phyloP scores from a whole-genome alignment of 176 grass and related monocot species.

The Chrysopogon serrulatus region DNA sequence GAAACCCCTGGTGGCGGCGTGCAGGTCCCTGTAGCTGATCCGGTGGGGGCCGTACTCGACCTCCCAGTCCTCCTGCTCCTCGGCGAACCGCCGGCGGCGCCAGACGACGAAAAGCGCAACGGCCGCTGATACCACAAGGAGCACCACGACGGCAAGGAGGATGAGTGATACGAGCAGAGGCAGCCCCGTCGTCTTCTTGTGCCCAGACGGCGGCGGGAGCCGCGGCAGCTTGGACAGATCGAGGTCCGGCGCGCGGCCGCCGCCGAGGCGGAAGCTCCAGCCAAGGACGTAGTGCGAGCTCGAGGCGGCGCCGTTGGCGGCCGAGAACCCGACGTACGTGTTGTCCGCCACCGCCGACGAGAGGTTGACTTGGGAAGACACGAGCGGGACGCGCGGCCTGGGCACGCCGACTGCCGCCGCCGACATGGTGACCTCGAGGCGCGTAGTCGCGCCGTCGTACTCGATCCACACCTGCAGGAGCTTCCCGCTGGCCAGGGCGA shows the following conservation, averaged over 20 bases:
- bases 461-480: constrained; percentile 59
- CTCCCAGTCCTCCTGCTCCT: constrained; percentile 66
- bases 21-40: constrained; percentile 59
- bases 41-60: constrained; percentile 57
- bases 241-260: constrained; percentile 33
- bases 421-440: constrained; percentile 46
- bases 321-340: constrained; percentile 64
- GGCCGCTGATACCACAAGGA: constrained; percentile 10
- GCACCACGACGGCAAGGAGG: neutral
- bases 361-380: constrained; percentile 32
- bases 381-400: constrained; percentile 29
- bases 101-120: neutral
- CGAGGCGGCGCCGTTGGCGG: constrained; percentile 51
- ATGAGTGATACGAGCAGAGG: neutral
- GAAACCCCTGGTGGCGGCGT: constrained; percentile 56
- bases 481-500: constrained; percentile 16
- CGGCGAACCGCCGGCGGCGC: constrained; percentile 37
- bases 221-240: constrained; percentile 49
- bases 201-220: constrained; percentile 20
- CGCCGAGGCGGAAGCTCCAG: constrained; percentile 67
- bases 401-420: neutral
- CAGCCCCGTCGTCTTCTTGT: neutral
- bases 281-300: constrained; percentile 60
- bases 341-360: constrained; percentile 17
- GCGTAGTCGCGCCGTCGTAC: constrained; percentile 34